Percentiles rank a stretch among this genome's conserved stretches.
Conservation (phyloP, 345 rosid species). For the Tarenaya hassleriana region DNA sequence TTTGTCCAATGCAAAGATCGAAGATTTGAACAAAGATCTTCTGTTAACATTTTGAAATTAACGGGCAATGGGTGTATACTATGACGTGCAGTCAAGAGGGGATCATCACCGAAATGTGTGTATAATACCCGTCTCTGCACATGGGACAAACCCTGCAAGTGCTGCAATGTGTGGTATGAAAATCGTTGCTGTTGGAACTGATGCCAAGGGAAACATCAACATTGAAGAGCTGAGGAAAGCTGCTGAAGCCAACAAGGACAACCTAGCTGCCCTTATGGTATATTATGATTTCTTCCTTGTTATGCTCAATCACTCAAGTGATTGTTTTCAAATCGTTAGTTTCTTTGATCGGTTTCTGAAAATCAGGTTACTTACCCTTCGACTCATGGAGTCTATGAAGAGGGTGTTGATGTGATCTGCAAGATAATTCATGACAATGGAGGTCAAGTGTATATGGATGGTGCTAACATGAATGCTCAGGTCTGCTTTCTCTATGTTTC, state of each 20-base stretch:
- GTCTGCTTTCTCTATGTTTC: slow-evolving; percentile 24
- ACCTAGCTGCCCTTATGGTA: slow-evolving; percentile 89
- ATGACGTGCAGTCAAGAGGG: slow-evolving; percentile 75
- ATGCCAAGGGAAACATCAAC: slow-evolving; percentile 95
- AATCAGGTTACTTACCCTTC: slow-evolving; percentile 93
- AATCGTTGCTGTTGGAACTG: slow-evolving; percentile 89
- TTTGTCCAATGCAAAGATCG: background rate
- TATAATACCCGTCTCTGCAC: slow-evolving; percentile 98
- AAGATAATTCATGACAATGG: slow-evolving; percentile 92
- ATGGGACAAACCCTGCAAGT: slow-evolving; percentile 98
- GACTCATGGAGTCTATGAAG: slow-evolving; percentile 96
- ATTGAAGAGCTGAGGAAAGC: slow-evolving; percentile 84
- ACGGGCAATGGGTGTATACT: slow-evolving; percentile 19
- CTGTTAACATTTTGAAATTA: slow-evolving; percentile 1
- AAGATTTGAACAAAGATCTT: background rate
- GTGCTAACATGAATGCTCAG: slow-evolving; percentile 99
- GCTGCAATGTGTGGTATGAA: slow-evolving; percentile 99
- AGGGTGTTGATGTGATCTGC: slow-evolving; percentile 92
- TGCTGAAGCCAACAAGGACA: slow-evolving; percentile 84
- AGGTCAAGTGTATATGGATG: slow-evolving; percentile 99
- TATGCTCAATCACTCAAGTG: background rate
- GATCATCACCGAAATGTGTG: slow-evolving; percentile 95
- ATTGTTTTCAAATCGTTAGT: background rate
- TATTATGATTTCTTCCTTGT: background rate
- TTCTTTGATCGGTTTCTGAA: background rate